Evolutionary conservation across 2,329 filamentous ascomycete species (phyloP), one percentile per base, ranked within the genome.

Genomic region (Pseudocercospora ulei): DNA sequence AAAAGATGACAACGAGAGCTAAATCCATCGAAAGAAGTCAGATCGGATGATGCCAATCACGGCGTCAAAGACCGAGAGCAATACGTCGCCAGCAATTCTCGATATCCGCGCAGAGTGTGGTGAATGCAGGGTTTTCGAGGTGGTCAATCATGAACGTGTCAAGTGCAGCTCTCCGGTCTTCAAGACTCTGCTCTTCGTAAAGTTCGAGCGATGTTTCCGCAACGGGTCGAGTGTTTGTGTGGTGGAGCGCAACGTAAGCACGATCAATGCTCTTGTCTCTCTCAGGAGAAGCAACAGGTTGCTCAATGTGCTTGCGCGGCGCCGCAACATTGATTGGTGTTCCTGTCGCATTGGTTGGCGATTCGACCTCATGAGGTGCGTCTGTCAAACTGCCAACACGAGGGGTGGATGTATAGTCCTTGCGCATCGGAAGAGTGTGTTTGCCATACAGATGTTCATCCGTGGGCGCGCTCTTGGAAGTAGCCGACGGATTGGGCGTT

Each of bases 91-190:
- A 74, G 44, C 66, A 64, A 7, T 57, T 57, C 35, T 66, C 65
- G 29, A 70, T 61, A 52, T 73, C 69, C 43, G 68, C 60, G 35
- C 68, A 67, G n/a, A 75, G 54, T 11, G 61, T 64, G 4, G 68
- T 39, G 43, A 75, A 75, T 12, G 65, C 59, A 2, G 66, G 59
- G 43, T 70, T 65, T 17, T 69, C 61, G 2, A 75, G 59, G 40
- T 65, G 63, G n/a, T 63, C 60, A 23, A 68, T 60, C 38, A 75
- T 66, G 46, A 71, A 71, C 14, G 68, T 57, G 36, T 72, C 67
- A 11, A 75, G 50, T 7, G 63, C 56, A 6, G 54, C 52, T 30
- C 60, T 56, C 5, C 71, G 62, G 20, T 58, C 53, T 12, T 68
- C 63, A 9, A 59, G 55, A 14, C 59, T 52, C 30, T 65, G 64